Evolutionary conservation across 2,329 filamentous ascomycete genomes (phyloP), one percentile per base, ranked within the genome.

Genomic region (Alternaria hordeiaustralica): DNA sequence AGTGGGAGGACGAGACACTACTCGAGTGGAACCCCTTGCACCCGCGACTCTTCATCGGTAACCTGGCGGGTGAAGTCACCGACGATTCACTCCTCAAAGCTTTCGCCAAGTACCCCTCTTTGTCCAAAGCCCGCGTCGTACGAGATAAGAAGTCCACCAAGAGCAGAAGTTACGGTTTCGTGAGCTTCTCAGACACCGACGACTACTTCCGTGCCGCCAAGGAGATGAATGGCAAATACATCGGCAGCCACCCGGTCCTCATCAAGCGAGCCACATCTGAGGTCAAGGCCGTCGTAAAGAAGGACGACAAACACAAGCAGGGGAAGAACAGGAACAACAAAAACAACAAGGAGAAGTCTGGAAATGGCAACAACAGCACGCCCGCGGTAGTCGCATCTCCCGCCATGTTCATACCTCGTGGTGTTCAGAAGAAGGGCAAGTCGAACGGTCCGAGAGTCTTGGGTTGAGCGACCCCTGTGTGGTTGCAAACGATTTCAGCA

Each of bases 141-240:
- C 90, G 96, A 55, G 96, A 99, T 83, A 98, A 97, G 85, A 90
- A 94, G 63, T 97, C 95, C 1, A 96, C 92, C 60, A 99, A 99
- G 83, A 96, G 92, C 75, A 97, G 96, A 79, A 96, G 95, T 0
- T 99, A 93, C 78, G 96, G 96, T 3, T 99, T 99, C 76, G 94
- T 99, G 60, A 96, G 93, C 80, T 98, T 99, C 82, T 91, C 90
- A 73, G 92, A 97, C 77, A 92, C 94, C 28, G 96, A 99, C 79
- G 94, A 97, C 76, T 98, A 96, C 79, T 98, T 99, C 85, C 89
- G 93, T 74, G 95, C 96, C 2, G 95, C 94, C 74, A 94, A 96
- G 82, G 95, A 98, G 83, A 98, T 98, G 96, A 92, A 97, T 75
- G 94, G 94, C 72, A 98, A 99, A 83, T 99, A 99, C 82, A 98